These are phyloP conservation scores for Austroboletus novae-zelandiae DNA, from an alignment of 1,284 basidiomycete genomes.

Conservation along the genomic window DNA sequence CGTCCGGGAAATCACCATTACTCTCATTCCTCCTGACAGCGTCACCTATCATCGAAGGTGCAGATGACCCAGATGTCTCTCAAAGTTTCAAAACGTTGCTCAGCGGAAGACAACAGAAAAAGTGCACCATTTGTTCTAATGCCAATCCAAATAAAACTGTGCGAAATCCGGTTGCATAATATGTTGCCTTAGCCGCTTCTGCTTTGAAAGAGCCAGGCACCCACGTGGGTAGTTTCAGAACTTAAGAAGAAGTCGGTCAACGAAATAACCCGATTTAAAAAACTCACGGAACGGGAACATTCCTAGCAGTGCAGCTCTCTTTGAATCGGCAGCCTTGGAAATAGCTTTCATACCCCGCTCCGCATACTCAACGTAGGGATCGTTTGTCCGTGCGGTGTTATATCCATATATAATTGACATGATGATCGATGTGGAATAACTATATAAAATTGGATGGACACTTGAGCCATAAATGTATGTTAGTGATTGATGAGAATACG, in stretches of 20 bases:
- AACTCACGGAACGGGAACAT: slow-evolving; percentile 27
- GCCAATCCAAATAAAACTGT: slow-evolving; percentile 22
- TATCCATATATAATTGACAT: slow-evolving; percentile 31
- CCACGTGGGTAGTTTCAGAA: slow-evolving; percentile 26
- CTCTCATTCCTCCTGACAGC: slow-evolving; percentile 21
- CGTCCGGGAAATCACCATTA: slow-evolving; percentile 16
- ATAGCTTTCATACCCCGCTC: slow-evolving; percentile 23
- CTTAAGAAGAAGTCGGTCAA: slow-evolving; percentile 11
- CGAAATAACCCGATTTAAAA: neutral
- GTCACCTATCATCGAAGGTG: slow-evolving; percentile 22
- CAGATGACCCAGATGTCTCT: slow-evolving; percentile 16
- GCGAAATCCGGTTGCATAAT: slow-evolving; percentile 22
- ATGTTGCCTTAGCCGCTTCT: slow-evolving; percentile 16
- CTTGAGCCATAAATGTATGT: neutral
- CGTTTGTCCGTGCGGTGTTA: slow-evolving; percentile 17
- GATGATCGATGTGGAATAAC: slow-evolving; percentile 27
- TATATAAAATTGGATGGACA: slow-evolving; percentile 1
- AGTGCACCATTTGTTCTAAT: slow-evolving; percentile 23
- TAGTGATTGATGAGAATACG: slow-evolving; percentile 5
- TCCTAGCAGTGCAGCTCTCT: slow-evolving; percentile 22
- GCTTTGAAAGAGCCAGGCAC: slow-evolving; percentile 26
- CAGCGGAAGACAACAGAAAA: neutral
- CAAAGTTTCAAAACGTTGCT: neutral
- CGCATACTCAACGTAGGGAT: slow-evolving; percentile 24
- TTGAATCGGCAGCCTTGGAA: slow-evolving; percentile 19